Percentiles rank a stretch among this genome's conserved stretches.
Evolutionary conservation across 331 rosid species (phyloP).

Genomic region (Phaseolus coccineus): DNA sequence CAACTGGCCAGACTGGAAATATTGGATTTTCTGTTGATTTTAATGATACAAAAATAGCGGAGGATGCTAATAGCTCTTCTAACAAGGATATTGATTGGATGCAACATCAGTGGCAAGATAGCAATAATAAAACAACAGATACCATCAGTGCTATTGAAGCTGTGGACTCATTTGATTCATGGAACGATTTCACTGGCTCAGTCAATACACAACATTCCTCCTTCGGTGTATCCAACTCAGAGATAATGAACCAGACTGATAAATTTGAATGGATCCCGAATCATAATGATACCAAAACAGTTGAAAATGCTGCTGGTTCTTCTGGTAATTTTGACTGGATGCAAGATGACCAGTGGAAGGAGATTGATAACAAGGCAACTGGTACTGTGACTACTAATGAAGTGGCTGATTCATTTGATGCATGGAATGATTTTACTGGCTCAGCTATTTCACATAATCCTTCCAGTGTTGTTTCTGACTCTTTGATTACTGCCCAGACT

Average conservation of each 20-base stretch:
- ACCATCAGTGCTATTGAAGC: slow-evolving; percentile 41
- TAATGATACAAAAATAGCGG: slow-evolving; percentile 48
- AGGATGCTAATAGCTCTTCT: slow-evolving; percentile 49
- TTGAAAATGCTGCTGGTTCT: slow-evolving; percentile 51
- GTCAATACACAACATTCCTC: slow-evolving; percentile 50
- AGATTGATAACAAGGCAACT: slow-evolving; percentile 46
- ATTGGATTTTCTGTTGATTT: slow-evolving; percentile 45
- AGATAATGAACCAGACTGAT: slow-evolving; percentile 48
- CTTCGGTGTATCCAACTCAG: slow-evolving; percentile 48
- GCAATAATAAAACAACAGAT: slow-evolving; percentile 50
- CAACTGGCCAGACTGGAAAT: slow-evolving; percentile 49
- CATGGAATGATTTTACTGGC: slow-evolving; percentile 77
- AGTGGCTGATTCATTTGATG: slow-evolving; percentile 58
- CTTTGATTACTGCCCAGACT: slow-evolving; percentile 45
- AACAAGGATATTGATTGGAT: slow-evolving; percentile 56
- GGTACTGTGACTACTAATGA: slow-evolving; percentile 45
- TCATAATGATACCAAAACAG: slow-evolving; percentile 44
- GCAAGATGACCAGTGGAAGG: slow-evolving; percentile 59
- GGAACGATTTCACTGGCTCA: slow-evolving; percentile 75
- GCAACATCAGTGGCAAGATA: slow-evolving; percentile 55
- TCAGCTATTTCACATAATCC: slow-evolving; percentile 55
- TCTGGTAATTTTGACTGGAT: slow-evolving; percentile 59
- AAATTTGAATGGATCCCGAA: slow-evolving; percentile 47
- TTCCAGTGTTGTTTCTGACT: slow-evolving; percentile 48
- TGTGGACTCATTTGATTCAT: slow-evolving; percentile 61